These are phyloP conservation scores for Pestalotiopsis sp. DNA, from an alignment of 2,329 filamentous ascomycete species.

Conservation along the genomic window DNA sequence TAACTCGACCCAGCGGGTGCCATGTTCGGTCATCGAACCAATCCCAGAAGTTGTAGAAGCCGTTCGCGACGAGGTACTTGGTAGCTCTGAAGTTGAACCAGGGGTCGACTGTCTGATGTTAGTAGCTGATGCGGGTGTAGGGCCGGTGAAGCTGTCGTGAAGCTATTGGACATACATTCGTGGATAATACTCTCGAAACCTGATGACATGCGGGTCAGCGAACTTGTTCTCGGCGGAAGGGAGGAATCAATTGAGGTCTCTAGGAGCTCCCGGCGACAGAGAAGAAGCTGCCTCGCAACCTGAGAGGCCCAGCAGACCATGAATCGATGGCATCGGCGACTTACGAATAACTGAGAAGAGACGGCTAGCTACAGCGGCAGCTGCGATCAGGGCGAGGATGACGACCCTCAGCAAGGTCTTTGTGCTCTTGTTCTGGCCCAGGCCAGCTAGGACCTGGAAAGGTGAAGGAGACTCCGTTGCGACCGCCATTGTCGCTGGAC, in stretches of 20 bases:
- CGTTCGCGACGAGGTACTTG: constrained; percentile 95
- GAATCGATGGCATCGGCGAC: constrained; percentile 36
- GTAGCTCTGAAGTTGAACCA: constrained; percentile 99
- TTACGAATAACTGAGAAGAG: constrained; percentile 97
- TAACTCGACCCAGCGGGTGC: constrained; percentile 98
- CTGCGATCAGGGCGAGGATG: constrained; percentile 90
- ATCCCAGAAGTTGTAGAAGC: constrained; percentile 99
- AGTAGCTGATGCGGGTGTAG: constrained; percentile 10
- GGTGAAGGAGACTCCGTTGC: constrained; percentile 33
- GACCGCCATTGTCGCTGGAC: constrained; percentile 40
- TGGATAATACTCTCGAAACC: constrained; percentile 99
- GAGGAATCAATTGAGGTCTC: constrained; percentile 31
- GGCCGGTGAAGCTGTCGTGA: constrained; percentile 17
- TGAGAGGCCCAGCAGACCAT: not conserved
- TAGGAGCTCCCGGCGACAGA: not conserved
- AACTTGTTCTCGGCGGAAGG: constrained; percentile 8
- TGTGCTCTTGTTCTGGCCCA: constrained; percentile 80
- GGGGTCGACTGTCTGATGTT: constrained; percentile 76
- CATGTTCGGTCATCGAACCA: constrained; percentile 99
- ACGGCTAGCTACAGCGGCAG: constrained; percentile 87
- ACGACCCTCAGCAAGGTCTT: constrained; percentile 84
- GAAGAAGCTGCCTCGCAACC: not conserved
- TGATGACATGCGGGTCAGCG: constrained; percentile 34
- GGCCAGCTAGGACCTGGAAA: constrained; percentile 57
- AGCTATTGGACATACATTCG: constrained; percentile 75